Conservation (phyloP, 2,329 filamentous ascomycete species). For the Cryphonectria naterciae region DNA sequence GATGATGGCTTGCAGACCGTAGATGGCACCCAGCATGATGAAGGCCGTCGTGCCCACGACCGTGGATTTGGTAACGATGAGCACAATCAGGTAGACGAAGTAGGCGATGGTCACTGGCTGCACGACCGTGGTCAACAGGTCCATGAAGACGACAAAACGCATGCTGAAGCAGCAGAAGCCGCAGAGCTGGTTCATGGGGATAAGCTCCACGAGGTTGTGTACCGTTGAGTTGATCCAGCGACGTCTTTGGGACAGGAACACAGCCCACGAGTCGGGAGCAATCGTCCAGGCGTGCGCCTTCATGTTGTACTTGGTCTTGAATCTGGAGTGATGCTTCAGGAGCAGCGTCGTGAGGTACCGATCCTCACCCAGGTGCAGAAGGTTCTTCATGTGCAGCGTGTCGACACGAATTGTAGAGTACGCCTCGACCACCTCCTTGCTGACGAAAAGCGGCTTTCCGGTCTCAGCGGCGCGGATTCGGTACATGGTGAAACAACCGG, state of each 20-base stretch:
- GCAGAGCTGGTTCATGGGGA: slow-evolving; percentile 90
- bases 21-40: slow-evolving; percentile 90
- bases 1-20: slow-evolving; percentile 94
- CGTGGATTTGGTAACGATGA: slow-evolving; percentile 63
- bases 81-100: slow-evolving; percentile 84
- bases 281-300: slow-evolving; percentile 94
- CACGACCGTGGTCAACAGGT: slow-evolving; percentile 87
- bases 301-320: slow-evolving; percentile 98
- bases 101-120: slow-evolving; percentile 92
- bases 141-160: slow-evolving; percentile 96
- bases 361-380: slow-evolving; percentile 96
- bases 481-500: slow-evolving; percentile 99
- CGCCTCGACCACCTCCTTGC: slow-evolving; percentile 82
- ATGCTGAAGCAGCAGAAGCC: slow-evolving; percentile 99
- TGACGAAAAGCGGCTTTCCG: slow-evolving; percentile 95
- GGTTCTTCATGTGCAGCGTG: slow-evolving; percentile 97
- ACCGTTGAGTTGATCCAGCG: slow-evolving; percentile 99
- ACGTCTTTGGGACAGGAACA: slow-evolving; percentile 97
- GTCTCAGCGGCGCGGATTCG: slow-evolving; percentile 92
- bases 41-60: slow-evolving; percentile 84
- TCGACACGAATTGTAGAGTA: slow-evolving; percentile 96
- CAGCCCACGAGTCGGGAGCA: slow-evolving; percentile 88
- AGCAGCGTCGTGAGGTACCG: slow-evolving; percentile 94
- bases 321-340: slow-evolving; percentile 87
- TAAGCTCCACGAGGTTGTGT: slow-evolving; percentile 95